phyloP scores from a whole-genome alignment of 73 alveolate species.

The Blepharisma stoltei region DNA sequence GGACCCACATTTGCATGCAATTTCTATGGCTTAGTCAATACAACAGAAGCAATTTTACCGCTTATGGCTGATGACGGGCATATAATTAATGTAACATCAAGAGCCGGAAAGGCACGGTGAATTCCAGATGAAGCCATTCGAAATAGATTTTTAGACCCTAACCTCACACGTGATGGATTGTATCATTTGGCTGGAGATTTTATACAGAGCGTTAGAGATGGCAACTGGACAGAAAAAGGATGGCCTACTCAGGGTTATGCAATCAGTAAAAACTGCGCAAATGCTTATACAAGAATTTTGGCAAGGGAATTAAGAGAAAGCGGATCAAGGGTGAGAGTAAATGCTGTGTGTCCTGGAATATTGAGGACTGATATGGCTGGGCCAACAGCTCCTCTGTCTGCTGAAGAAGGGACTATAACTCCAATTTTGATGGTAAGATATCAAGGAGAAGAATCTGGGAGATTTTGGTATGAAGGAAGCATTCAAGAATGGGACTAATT shows the following conservation, averaged over 20 bases:
- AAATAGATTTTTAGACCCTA: conserved; percentile 31
- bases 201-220: conserved; percentile 24
- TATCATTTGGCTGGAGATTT: conserved; percentile 33
- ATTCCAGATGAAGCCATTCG: background rate
- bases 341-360: conserved; percentile 51
- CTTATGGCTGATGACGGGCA: conserved; percentile 43
- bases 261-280: conserved; percentile 41
- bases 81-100: conserved; percentile 39
- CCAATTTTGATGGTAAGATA: conserved; percentile 5
- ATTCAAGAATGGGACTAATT: too few species aligned
- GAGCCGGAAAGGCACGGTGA: conserved; percentile 35
- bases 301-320: conserved; percentile 1
- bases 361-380: conserved; percentile 56
- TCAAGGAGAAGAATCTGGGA: conserved; percentile 19
- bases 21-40: conserved; percentile 44
- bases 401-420: conserved; percentile 42
- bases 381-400: conserved; percentile 41
- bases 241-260: conserved; percentile 37
- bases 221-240: conserved; percentile 32
- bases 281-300: conserved; percentile 47
- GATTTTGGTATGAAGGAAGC: background rate
- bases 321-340: conserved; percentile 31
- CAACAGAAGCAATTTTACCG: conserved; percentile 45
- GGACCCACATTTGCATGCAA: conserved; percentile 39
- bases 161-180: conserved; percentile 29